Base-by-base conservation (phyloP, 2,329 filamentous ascomycete species). In the Xylaria digitata region DNA sequence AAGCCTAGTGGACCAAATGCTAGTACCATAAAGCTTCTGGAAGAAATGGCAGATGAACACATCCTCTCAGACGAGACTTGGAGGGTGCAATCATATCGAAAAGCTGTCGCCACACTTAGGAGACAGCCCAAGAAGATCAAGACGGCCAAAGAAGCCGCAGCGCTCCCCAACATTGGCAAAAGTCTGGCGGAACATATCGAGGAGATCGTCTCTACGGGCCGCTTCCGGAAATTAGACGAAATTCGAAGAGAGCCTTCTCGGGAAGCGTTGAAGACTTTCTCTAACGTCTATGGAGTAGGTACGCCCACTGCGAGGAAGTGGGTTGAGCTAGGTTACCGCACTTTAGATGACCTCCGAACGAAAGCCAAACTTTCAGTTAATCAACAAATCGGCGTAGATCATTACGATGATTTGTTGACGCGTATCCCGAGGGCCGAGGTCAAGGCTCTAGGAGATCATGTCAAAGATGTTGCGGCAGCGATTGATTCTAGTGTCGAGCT, bases 151-250 rank as follows among this genome's bases (percentile, higher is more conserved):
- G 86, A 96, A 77, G 95, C 94, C 0, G 80, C 85, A 11, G 78
- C 80, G 1, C 83, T 97, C 0, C 88, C 89, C 0, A 86, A 85
- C 65, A 89, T 97, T 42, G 94, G 94, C 7, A 74, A 83, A 11
- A 86, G 92, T 0, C 81, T 97, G 1, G 94, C 94, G 0, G 83
- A 86, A 30, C 97, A 97, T 78, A 96, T 98, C 69, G 92, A 96
- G 73, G 95, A 97, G 76, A 97, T 97, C 49, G 92, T 89, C 1
- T 83, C 84, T 45, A 97, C 93, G 0, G 86, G 93, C 73, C 83
- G 84, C 30, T 85, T 97, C 0, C 86, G 86, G 48, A 86, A 90
- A 43, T 84, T 97, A 0, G 91, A 97, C 40, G 88, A 90, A 72
- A 87, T 91, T 0, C 85, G 86, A 61, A 79, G 84, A 2, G 91